Percentiles rank a stretch among this genome's conserved stretches.
These are phyloP conservation scores for Dinochytrium kinnereticum DNA, from an alignment of 371 early-diverging fungal species.

Conservation along the genomic window DNA sequence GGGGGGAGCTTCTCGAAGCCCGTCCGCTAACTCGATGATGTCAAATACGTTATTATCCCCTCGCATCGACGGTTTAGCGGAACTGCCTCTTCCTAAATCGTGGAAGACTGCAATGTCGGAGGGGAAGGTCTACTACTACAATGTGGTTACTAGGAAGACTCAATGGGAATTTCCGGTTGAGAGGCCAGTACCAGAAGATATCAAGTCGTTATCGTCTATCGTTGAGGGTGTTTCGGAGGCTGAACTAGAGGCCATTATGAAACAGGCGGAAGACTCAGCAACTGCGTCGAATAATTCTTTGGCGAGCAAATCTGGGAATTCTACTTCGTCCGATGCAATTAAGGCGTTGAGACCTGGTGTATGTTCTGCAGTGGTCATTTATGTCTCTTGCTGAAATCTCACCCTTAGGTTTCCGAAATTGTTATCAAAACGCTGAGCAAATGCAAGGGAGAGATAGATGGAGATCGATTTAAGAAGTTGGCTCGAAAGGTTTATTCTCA, in stretches of 20 bases:
- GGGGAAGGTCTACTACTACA: conserved; percentile 58
- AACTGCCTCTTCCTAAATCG: conserved; percentile 37
- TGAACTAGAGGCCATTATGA: conserved; percentile 58
- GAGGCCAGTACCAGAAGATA: conserved; percentile 35
- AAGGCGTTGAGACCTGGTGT: conserved; percentile 26
- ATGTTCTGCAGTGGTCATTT: neutral
- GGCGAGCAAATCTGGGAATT: neutral
- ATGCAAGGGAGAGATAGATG: conserved; percentile 60
- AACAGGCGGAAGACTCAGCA: conserved; percentile 54
- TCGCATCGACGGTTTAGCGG: neutral
- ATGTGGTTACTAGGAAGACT: conserved; percentile 48
- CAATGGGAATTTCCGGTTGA: conserved; percentile 49
- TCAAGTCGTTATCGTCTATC: conserved; percentile 29
- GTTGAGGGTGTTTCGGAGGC: conserved; percentile 56
- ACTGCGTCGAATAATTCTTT: neutral
- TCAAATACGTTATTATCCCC: neutral
- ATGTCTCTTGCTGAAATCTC: neutral
- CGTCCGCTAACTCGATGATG: neutral
- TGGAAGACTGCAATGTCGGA: conserved; percentile 53
- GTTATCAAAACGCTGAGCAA: conserved; percentile 71
- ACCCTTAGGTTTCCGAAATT: conserved; percentile 57
- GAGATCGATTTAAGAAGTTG: conserved; percentile 71
- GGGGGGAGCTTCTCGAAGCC: neutral
- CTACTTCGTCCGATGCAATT: neutral
- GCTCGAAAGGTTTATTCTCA: conserved; percentile 60